Conservation (phyloP, 352 stramenopile species). For the Globisporangium abappressorium region DNA sequence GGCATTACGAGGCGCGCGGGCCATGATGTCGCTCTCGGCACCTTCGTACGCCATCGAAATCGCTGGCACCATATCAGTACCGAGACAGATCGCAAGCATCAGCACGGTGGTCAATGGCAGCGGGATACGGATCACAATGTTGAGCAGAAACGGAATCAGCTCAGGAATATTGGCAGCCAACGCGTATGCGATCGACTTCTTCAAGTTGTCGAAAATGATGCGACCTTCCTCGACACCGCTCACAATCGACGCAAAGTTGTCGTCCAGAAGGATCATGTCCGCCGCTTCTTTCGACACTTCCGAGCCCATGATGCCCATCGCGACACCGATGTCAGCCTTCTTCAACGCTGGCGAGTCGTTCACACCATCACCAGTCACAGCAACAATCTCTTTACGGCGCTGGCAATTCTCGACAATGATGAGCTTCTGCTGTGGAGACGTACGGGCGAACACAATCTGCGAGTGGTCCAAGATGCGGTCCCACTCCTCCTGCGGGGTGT, state of each 20-base stretch:
- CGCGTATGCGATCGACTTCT: conserved; percentile 93
- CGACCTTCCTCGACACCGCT: conserved; percentile 93
- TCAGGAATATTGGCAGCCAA: conserved; percentile 92
- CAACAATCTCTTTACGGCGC: conserved; percentile 83
- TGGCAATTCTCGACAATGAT: conserved; percentile 93
- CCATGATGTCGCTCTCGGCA: conserved; percentile 88
- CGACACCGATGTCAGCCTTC: conserved; percentile 96
- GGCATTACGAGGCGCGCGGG: conserved; percentile 69
- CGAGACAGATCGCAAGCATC: conserved; percentile 91
- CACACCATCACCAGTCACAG: conserved; percentile 97
- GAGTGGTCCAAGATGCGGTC: conserved; percentile 78
- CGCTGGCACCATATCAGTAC: conserved; percentile 90
- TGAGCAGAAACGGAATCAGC: conserved; percentile 80
- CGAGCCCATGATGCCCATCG: conserved; percentile 97
- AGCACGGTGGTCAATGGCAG: conserved; percentile 88
- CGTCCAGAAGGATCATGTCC: conserved; percentile 95
- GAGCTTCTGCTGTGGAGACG: conserved; percentile 93
- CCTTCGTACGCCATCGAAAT: conserved; percentile 92
- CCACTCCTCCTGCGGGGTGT: conserved; percentile 82
- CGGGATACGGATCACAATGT: conserved; percentile 84
- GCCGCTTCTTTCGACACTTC: conserved; percentile 94
- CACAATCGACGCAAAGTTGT: conserved; percentile 98
- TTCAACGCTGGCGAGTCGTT: conserved; percentile 97
- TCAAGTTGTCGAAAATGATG: conserved; percentile 95
- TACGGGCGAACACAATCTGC: conserved; percentile 96